These are phyloP conservation scores for Trypanosoma rangeli DNA, from an alignment of 208 protist species.

Conservation along the genomic window DNA sequence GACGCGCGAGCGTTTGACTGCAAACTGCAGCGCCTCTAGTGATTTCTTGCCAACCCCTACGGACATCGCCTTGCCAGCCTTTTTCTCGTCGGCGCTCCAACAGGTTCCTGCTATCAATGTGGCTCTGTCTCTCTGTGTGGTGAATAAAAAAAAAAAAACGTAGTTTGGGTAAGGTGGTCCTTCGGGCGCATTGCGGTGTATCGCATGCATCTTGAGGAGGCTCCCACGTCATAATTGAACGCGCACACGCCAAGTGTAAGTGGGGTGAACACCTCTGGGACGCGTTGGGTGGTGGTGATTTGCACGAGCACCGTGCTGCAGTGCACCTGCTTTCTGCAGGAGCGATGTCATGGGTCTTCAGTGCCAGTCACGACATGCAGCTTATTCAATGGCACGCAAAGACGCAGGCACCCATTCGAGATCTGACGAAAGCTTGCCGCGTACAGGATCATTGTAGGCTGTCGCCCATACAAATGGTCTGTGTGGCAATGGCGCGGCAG, in stretches of 20 bases:
- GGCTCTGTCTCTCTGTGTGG: slow-evolving; percentile 13
- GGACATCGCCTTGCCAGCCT: not conserved
- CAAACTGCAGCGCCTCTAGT: slow-evolving; percentile 15
- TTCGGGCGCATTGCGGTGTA: slow-evolving; percentile 20
- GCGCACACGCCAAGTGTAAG: not conserved
- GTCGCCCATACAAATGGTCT: slow-evolving; percentile 18
- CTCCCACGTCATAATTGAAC: not conserved
- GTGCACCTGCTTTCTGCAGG: slow-evolving; percentile 15
- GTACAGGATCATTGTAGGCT: slow-evolving; percentile 8
- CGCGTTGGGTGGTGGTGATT: not conserved
- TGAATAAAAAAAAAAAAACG: not conserved
- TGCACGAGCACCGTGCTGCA: slow-evolving; percentile 17
- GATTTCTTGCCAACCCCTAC: slow-evolving; percentile 1
- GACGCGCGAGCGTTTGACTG: slow-evolving; percentile 6
- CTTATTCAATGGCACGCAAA: slow-evolving; percentile 20
- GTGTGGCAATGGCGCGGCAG: slow-evolving; percentile 9
- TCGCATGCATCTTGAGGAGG: not conserved
- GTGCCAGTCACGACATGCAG: slow-evolving; percentile 10
- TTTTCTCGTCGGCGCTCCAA: slow-evolving; percentile 6
- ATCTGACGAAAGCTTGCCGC: slow-evolving; percentile 11
- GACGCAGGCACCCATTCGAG: slow-evolving; percentile 11
- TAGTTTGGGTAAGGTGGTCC: slow-evolving; percentile 22
- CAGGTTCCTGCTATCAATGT: slow-evolving; percentile 4
- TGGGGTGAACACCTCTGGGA: not conserved
- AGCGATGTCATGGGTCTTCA: slow-evolving; percentile 21